Percentiles rank a stretch among this genome's conserved stretches.
phyloP scores from a whole-genome alignment of 331 rosid species.

The Malus hybrid region DNA sequence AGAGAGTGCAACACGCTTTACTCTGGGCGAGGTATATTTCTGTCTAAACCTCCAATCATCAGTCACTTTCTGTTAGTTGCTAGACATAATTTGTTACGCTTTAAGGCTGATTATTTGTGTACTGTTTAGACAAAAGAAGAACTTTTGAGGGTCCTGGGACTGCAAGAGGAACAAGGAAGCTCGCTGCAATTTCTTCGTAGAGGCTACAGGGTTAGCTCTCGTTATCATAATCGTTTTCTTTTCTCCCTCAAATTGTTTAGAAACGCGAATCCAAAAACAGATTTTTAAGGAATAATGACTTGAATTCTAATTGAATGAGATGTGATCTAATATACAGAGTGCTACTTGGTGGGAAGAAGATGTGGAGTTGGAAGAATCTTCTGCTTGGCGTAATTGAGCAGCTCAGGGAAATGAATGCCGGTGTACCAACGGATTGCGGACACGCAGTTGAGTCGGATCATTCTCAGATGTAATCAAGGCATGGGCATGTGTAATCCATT shows the following conservation, averaged over 20 bases:
- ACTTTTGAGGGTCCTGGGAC: constrained; percentile 86
- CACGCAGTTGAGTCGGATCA: no score
- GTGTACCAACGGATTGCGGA: neutral
- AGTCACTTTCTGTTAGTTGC: constrained; percentile 8
- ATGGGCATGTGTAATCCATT: no score
- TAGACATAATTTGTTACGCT: constrained; percentile 11
- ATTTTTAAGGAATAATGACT: neutral
- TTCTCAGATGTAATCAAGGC: no score
- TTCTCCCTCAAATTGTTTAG: neutral
- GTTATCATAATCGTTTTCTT: constrained; percentile 6
- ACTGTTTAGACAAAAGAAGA: constrained; percentile 73
- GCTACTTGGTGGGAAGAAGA: constrained; percentile 99
- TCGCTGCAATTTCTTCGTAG: constrained; percentile 89
- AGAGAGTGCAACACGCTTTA: constrained; percentile 83
- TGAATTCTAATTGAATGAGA: constrained; percentile 6
- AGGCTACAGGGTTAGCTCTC: constrained; percentile 77
- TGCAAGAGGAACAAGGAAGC: constrained; percentile 90
- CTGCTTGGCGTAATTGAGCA: constrained; percentile 82
- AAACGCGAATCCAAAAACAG: no score
- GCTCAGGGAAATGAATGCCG: neutral
- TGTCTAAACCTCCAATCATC: constrained; percentile 15
- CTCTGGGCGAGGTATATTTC: constrained; percentile 72
- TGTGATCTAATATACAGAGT: constrained; percentile 36
- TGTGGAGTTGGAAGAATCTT: constrained; percentile 62
- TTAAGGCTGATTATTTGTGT: constrained; percentile 23